phyloP scores from a whole-genome alignment of 495 filamentous ascomycete genomes.

The Penicillium crystallinum region DNA sequence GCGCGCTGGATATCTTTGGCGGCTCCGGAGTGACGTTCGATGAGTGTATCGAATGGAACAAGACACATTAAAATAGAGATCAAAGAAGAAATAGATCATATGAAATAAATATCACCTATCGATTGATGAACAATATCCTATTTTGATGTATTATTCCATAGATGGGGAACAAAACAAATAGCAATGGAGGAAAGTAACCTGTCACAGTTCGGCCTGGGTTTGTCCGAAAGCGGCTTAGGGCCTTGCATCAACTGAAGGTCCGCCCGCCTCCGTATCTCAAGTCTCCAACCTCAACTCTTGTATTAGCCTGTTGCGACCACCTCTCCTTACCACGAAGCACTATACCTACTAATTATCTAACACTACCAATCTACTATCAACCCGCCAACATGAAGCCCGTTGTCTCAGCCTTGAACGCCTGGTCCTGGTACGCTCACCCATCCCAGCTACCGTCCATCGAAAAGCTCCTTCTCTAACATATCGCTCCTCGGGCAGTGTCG shows the following conservation, averaged over 20 bases:
- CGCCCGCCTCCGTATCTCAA: slow-evolving; percentile 28
- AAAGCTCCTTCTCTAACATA: slow-evolving; percentile 10
- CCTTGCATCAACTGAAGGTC: slow-evolving; percentile 18
- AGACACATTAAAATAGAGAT: slow-evolving; percentile 22
- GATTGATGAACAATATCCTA: too few species aligned
- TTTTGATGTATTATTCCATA: not conserved
- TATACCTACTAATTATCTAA: not conserved
- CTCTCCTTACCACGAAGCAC: not conserved
- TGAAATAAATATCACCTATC: too few species aligned
- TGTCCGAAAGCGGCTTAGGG: slow-evolving; percentile 35
- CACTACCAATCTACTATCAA: not conserved
- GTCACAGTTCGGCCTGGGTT: not conserved
- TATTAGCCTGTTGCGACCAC: not conserved
- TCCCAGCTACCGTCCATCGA: not conserved
- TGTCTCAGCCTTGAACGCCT: slow-evolving; percentile 84
- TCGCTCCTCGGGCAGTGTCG: slow-evolving; percentile 51
- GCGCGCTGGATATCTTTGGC: slow-evolving; percentile 93
- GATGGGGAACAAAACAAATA: not conserved
- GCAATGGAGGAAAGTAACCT: not conserved
- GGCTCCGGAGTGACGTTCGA: slow-evolving; percentile 78
- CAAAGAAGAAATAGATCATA: not conserved
- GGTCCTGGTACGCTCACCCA: slow-evolving; percentile 66
- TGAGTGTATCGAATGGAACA: slow-evolving; percentile 87
- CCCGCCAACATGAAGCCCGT: slow-evolving; percentile 78
- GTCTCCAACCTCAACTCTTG: slow-evolving; percentile 12